phyloP scores from a whole-genome alignment of 1,284 basidiomycete species.

The Ustilago curta region DNA sequence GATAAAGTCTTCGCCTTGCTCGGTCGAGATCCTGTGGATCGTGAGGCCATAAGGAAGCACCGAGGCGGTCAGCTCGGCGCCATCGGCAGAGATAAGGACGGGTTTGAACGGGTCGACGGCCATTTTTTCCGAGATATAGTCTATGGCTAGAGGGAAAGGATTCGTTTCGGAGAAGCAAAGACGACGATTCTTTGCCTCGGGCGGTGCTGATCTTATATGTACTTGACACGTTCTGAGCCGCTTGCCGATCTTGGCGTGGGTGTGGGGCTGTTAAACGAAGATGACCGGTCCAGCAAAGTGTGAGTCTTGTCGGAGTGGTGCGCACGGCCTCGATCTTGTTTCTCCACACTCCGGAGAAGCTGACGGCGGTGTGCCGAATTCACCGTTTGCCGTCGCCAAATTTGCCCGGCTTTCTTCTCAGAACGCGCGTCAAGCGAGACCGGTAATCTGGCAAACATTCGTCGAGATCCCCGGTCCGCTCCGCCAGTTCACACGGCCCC shows the following conservation, averaged over 20 bases:
- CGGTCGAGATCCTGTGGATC: constrained; percentile 52
- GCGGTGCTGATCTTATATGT: constrained; percentile 3
- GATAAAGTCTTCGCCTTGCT: constrained; percentile 57
- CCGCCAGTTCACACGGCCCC: neutral
- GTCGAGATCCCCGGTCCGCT: constrained; percentile 37
- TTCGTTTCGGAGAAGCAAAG: neutral
- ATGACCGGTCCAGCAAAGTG: constrained; percentile 1
- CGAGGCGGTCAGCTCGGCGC: constrained; percentile 37
- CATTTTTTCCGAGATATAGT: constrained; percentile 7
- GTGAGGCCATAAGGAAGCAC: constrained; percentile 64
- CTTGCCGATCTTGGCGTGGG: neutral
- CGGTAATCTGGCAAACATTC: constrained; percentile 18
- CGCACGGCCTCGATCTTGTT: constrained; percentile 19
- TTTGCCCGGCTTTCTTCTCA: constrained; percentile 35
- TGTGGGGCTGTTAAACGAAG: neutral
- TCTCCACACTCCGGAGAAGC: constrained; percentile 10
- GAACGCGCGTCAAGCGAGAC: constrained; percentile 13
- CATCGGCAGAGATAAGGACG: constrained; percentile 37
- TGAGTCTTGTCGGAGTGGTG: neutral
- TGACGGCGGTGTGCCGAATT: constrained; percentile 8
- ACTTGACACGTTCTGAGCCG: neutral
- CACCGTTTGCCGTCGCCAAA: constrained; percentile 1
- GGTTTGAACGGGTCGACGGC: constrained; percentile 55
- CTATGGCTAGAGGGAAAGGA: neutral
- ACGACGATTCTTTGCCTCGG: neutral